phyloP scores from a whole-genome alignment of 768 basidiomycete genomes.

The Auriscalpium orientale region DNA sequence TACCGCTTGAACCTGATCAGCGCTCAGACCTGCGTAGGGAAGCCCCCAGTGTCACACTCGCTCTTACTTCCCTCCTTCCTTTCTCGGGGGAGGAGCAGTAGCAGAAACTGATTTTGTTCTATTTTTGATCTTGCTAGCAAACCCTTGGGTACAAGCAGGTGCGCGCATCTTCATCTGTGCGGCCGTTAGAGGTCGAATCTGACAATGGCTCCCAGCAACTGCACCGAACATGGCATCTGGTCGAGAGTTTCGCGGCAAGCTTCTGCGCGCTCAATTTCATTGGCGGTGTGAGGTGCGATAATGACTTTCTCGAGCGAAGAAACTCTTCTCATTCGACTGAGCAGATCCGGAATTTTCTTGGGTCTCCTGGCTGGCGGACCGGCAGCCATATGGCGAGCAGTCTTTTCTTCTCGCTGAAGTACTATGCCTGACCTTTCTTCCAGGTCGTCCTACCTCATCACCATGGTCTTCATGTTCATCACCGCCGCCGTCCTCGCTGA shows the following conservation, averaged over 20 bases:
- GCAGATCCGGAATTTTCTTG: conserved; percentile 69
- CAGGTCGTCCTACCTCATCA: conserved; percentile 82
- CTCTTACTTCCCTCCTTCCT: conserved; percentile 35
- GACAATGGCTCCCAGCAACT: conserved; percentile 48
- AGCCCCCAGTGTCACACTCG: conserved; percentile 65
- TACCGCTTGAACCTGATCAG: conserved; percentile 98
- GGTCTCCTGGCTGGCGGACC: conserved; percentile 83
- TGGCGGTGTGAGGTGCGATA: conserved; percentile 65
- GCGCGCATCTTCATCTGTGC: conserved; percentile 13
- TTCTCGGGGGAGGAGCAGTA: conserved; percentile 29
- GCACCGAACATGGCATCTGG: conserved; percentile 75
- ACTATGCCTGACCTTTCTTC: not conserved
- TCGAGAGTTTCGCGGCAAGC: conserved; percentile 84
- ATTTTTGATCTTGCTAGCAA: conserved; percentile 35
- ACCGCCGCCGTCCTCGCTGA: conserved; percentile 85
- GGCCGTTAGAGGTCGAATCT: not conserved
- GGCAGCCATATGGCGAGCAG: conserved; percentile 65
- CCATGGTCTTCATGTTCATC: conserved; percentile 81
- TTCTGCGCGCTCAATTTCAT: conserved; percentile 90
- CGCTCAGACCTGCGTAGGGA: conserved; percentile 98
- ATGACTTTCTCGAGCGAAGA: not conserved
- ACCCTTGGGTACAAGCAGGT: conserved; percentile 79
- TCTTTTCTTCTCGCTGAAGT: not conserved
- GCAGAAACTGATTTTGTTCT: conserved; percentile 41
- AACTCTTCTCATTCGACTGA: conserved; percentile 1